These are phyloP conservation scores for Boletus insuetus DNA, from an alignment of 768 basidiomycete species.

Conservation along the genomic window DNA sequence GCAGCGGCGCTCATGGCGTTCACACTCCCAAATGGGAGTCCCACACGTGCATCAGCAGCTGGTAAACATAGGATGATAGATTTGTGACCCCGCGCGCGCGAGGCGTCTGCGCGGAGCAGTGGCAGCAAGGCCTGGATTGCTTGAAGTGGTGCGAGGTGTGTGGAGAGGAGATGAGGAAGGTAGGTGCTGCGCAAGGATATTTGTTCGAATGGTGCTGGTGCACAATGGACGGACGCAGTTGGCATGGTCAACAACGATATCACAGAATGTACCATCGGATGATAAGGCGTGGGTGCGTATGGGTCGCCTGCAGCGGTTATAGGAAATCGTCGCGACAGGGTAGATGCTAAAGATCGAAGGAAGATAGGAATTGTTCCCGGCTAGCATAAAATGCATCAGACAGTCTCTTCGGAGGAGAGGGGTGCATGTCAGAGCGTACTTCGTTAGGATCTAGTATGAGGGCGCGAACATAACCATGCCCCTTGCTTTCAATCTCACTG, in stretches of 20 bases:
- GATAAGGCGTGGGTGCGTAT: slow-evolving; percentile 59
- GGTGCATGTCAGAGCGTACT: slow-evolving; percentile 39
- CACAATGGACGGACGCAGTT: slow-evolving; percentile 32
- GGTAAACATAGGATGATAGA: slow-evolving; percentile 74
- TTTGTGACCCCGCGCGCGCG: slow-evolving; percentile 41
- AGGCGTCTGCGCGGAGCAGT: slow-evolving; percentile 66
- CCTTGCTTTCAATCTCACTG: slow-evolving; percentile 56
- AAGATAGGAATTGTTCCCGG: slow-evolving; percentile 71
- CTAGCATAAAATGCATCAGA: slow-evolving; percentile 37
- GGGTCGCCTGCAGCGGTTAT: slow-evolving; percentile 79
- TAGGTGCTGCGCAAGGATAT: slow-evolving; percentile 62
- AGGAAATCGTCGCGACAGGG: slow-evolving; percentile 80
- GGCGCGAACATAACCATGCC: slow-evolving; percentile 76
- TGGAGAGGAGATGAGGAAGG: slow-evolving; percentile 66
- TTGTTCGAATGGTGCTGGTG: slow-evolving; percentile 66
- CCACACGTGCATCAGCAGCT: slow-evolving; percentile 67
- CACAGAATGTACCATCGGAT: slow-evolving; percentile 74
- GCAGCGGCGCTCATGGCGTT: slow-evolving; percentile 76
- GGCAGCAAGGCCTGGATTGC: slow-evolving; percentile 76
- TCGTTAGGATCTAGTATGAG: slow-evolving; percentile 79
- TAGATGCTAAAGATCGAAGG: slow-evolving; percentile 76
- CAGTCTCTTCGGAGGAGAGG: not conserved
- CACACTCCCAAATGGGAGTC: slow-evolving; percentile 62
- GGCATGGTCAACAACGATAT: slow-evolving; percentile 71
- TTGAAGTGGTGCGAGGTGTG: slow-evolving; percentile 75